A percentile compares a stretch with the other conserved stretches of the same genome.
Conservation (phyloP, 2,329 filamentous ascomycete genomes). For the Acrodontium crateriforme region DNA sequence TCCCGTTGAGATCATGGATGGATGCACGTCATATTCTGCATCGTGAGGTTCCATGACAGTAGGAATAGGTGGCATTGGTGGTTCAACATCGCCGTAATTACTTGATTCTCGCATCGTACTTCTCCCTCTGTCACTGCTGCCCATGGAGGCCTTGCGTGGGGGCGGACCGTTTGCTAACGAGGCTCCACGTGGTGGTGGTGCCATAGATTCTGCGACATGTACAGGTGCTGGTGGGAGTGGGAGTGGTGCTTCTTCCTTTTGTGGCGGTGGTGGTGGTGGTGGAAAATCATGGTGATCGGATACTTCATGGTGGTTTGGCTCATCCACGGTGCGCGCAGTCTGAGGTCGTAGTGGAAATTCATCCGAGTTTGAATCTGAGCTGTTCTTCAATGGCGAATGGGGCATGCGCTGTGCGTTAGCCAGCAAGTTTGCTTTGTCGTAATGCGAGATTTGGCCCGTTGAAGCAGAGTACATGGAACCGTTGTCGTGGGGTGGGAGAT, state of each 20-base stretch:
- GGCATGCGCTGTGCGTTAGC: slow-evolving; percentile 46
- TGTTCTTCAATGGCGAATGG: too few relatives aligned
- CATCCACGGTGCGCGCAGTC: neutral
- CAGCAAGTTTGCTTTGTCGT: slow-evolving; percentile 36
- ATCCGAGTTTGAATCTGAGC: neutral
- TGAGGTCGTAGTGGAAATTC: neutral
- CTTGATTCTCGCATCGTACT: slow-evolving; percentile 13
- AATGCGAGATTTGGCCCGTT: slow-evolving; percentile 27
- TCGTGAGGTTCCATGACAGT: slow-evolving; percentile 12
- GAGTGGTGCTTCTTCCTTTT: neutral
- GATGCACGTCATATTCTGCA: slow-evolving; percentile 13
- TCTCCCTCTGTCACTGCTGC: slow-evolving; percentile 4
- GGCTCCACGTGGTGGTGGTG: neutral
- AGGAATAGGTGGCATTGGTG: slow-evolving; percentile 5
- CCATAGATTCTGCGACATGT: slow-evolving; percentile 1
- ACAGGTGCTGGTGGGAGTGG: slow-evolving; percentile 1
- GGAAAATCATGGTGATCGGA: too few relatives aligned
- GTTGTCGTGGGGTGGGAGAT: slow-evolving; percentile 20
- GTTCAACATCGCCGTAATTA: slow-evolving; percentile 15
- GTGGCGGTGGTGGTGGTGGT: too few relatives aligned
- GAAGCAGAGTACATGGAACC: slow-evolving; percentile 40
- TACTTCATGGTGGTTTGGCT: too few relatives aligned
- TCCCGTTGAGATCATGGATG: slow-evolving; percentile 12
- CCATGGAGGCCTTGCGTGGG: slow-evolving; percentile 12
- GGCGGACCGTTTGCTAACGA: slow-evolving; percentile 8